Conservation (phyloP, 805 yeast species). For the Jamesozyma piceae region DNA sequence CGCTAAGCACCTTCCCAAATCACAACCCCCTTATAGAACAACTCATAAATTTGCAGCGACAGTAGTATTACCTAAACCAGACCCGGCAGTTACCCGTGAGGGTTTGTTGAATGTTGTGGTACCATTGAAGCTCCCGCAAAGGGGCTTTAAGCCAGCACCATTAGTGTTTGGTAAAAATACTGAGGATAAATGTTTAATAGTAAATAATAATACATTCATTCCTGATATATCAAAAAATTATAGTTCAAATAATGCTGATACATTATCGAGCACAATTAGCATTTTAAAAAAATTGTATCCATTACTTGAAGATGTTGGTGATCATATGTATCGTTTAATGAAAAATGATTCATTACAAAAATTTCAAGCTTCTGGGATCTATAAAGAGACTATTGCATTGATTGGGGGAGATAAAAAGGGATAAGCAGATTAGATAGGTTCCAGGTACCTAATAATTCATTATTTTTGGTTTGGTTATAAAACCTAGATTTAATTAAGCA, state of each 20-base stretch:
- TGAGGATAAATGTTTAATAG: not conserved
- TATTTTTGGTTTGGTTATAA: no score
- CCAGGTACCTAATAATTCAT: no score
- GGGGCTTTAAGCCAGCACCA: slow-evolving; percentile 4
- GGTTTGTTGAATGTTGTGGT: not conserved
- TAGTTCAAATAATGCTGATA: not conserved
- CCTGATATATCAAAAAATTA: not conserved
- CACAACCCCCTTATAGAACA: not conserved
- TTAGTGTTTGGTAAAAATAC: not conserved
- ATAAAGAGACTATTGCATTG: slow-evolving; percentile 23
- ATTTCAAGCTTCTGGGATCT: slow-evolving; percentile 40
- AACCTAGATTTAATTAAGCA: no score
- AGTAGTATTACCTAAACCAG: not conserved
- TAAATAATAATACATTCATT: not conserved
- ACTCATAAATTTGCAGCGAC: not conserved
- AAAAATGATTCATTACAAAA: slow-evolving; percentile 68
- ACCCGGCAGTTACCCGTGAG: not conserved
- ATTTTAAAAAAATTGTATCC: slow-evolving; percentile 34
- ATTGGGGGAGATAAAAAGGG: no score
- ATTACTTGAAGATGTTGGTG: slow-evolving; percentile 41
- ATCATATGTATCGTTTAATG: slow-evolving; percentile 49
- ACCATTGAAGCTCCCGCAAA: not conserved
- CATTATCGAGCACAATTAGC: slow-evolving; percentile 23
- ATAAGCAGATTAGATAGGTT: no score
- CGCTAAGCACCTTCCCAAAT: not conserved